Conservation (phyloP, 2,329 filamentous ascomycete species). For the Aspergillus transmontanensis region DNA sequence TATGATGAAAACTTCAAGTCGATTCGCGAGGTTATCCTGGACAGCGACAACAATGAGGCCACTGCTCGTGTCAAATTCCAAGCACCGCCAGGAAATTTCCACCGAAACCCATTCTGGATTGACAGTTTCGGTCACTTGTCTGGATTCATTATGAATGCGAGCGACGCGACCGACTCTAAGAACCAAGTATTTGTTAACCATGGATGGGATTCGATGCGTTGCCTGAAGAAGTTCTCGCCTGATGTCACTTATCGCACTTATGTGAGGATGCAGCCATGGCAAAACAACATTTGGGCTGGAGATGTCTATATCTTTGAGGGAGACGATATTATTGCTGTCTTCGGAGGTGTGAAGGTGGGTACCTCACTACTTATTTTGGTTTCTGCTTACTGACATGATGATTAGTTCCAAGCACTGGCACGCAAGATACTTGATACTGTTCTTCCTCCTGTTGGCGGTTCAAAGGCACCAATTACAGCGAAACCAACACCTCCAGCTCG, state of each 20-base stretch:
- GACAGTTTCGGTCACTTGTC: constrained; percentile 60
- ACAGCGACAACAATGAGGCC: constrained; percentile 58
- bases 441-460: constrained; percentile 38
- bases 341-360: constrained; percentile 48
- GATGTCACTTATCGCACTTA: constrained; percentile 61
- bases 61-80: constrained; percentile 58
- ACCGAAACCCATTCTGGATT: constrained; percentile 63
- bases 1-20: constrained; percentile 60
- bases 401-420: constrained; percentile 45
- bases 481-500: constrained; percentile 28
- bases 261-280: constrained; percentile 60
- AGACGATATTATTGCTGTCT: constrained; percentile 60
- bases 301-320: constrained; percentile 64
- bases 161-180: constrained; percentile 60
- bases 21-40: constrained; percentile 61
- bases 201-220: constrained; percentile 63
- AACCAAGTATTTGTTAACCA: constrained; percentile 64
- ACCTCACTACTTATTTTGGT: not conserved
- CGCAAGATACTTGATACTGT: constrained; percentile 45
- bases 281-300: constrained; percentile 58
- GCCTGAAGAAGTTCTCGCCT: constrained; percentile 54
- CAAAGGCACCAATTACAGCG: constrained; percentile 26
- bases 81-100: constrained; percentile 58
- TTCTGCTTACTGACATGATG: not conserved
- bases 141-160: constrained; percentile 63